Conservation (phyloP, 2,329 filamentous ascomycete species). For the Fusarium graminum region DNA sequence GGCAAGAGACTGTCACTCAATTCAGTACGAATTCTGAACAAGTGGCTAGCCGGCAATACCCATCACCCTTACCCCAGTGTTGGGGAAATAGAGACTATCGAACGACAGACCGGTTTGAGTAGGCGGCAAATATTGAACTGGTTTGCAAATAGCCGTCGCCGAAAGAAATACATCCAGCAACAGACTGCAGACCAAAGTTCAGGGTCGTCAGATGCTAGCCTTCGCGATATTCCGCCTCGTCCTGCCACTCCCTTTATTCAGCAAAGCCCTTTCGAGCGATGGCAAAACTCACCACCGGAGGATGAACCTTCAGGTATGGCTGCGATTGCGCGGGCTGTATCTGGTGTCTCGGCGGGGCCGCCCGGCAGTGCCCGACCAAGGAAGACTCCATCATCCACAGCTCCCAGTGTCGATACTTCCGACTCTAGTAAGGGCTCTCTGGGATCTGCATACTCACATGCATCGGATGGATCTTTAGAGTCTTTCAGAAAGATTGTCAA, state of each 20-base stretch:
- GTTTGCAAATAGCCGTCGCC: slow-evolving; percentile 85
- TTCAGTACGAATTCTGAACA: slow-evolving; percentile 37
- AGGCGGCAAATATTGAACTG: slow-evolving; percentile 87
- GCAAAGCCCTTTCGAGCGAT: slow-evolving; percentile 51
- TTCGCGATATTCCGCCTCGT: not conserved
- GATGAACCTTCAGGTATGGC: slow-evolving; percentile 50
- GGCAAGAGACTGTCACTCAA: slow-evolving; percentile 35
- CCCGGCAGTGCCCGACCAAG: fast-evolving
- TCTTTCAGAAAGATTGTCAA: slow-evolving; percentile 2
- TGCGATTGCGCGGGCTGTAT: slow-evolving; percentile 49
- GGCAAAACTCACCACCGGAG: slow-evolving; percentile 52
- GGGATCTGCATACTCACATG: not conserved
- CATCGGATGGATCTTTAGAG: not conserved
- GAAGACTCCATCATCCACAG: slow-evolving; percentile 20
- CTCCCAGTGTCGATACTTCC: slow-evolving; percentile 1
- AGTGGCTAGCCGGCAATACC: slow-evolving; percentile 79
- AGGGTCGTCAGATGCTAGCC: not conserved
- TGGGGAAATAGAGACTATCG: slow-evolving; percentile 81
- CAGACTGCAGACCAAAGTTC: not conserved
- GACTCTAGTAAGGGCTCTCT: slow-evolving; percentile 17
- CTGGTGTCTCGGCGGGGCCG: slow-evolving; percentile 21
- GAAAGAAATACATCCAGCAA: slow-evolving; percentile 68
- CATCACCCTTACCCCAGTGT: slow-evolving; percentile 87
- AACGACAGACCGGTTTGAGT: slow-evolving; percentile 79
- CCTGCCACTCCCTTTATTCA: slow-evolving; percentile 63